Evolutionary conservation across 306 rosid species (phyloP).

Genomic region (Rosa chinensis): DNA sequence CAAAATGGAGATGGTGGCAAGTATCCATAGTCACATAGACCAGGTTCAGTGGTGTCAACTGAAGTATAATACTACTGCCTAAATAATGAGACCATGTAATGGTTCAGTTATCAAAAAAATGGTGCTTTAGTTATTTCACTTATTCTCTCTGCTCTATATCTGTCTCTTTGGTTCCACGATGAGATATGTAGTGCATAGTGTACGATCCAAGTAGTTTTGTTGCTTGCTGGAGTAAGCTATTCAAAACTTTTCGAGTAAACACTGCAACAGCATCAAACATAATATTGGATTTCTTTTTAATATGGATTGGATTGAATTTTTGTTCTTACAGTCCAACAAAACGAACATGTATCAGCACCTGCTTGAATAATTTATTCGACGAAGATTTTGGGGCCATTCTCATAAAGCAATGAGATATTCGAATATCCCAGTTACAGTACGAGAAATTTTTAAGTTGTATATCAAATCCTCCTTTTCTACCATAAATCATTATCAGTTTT

Average conservation of each 20-base stretch:
- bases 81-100: conserved; percentile 11
- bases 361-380: neutral
- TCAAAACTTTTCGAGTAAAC: neutral
- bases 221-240: neutral
- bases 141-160: neutral
- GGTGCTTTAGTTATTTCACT: neutral
- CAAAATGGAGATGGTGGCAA: neutral
- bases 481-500: neutral
- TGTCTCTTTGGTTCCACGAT: neutral
- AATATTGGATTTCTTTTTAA: neutral
- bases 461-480: neutral
- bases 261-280: neutral
- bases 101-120: neutral
- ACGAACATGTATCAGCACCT: neutral
- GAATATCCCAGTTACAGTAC: neutral
- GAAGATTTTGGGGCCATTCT: neutral
- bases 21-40: conserved; percentile 7
- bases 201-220: neutral
- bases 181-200: neutral
- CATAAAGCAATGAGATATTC: neutral
- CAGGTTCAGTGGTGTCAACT: neutral
- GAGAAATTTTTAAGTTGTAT: neutral
- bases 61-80: neutral
- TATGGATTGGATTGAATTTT: neutral
- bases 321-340: no score